Evolutionary conservation across 2,329 filamentous ascomycete species (phyloP), one percentile per base, ranked within the genome.

Genomic region (Diaporthe longicolla): DNA sequence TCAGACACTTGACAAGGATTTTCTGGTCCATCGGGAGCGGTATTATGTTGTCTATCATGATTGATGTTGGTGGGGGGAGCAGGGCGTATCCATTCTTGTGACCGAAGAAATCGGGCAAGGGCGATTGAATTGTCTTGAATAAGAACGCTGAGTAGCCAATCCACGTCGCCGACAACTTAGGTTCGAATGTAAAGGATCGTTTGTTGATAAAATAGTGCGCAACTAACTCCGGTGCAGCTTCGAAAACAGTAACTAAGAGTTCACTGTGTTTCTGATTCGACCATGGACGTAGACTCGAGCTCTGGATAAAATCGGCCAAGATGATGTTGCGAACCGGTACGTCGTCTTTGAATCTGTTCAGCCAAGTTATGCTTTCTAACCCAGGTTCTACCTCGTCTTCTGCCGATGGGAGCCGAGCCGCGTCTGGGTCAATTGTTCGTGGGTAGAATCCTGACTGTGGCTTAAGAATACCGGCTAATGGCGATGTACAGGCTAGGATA

Each of bases 131-230:
- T 1, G 92, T 91, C 75, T 93, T 93, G 82, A 97, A 97, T 7
- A 99, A 84, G 76, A 98, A 94, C 0, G 95, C 92, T 0, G 95
- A 95, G 81, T 97, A 98, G 55, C 96, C 95, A 77, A 98, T 94
- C 97, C 97, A 99, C 0, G 95, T 97, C 58, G 95, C 92, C 4
- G 95, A 97, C 7, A 97, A 88, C 80, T 98, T 98, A 0, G 97
- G 95, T 55, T 98, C 95, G 76, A 97, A 95, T 0, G 92, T 91
- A 79, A 98, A 97, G 71, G 92, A 90, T 75, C 90, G 92, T 80
- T 95, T 95, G 80, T 90, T 92, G 57, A 91, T 87, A 80, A 98
- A 98, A 82, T 97, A 99, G 79, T 95, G 92, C 57, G 95, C 93
- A 1, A 97, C 90, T 4, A 98, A 88, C 82, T 98, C 97, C 0